Base-by-base conservation (phyloP, 345 rosid species). In the Dipteronia sinensis region DNA sequence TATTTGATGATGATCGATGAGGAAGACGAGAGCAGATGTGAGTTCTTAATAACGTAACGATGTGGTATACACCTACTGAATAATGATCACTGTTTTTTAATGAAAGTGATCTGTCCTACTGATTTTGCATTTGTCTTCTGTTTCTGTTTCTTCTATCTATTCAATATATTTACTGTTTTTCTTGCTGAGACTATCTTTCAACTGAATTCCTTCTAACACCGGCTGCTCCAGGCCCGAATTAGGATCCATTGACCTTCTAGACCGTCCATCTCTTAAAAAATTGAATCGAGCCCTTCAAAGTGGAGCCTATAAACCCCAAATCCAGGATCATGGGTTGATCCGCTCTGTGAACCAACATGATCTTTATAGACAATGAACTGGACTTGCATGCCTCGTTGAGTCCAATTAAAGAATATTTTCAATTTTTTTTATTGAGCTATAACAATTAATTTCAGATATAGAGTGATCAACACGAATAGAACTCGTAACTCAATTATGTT, bases 21-120 rank as follows among this genome's bases (percentile, higher is more conserved):
- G 25, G 68, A 67, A 64, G 76, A 71, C 56, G 22, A 7, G 27
- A 6, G 47, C 59, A 31, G 66, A 62, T 46, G 53, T 17, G 29
- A 62, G 72, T 58, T 49, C 61, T 61, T 61, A n/a, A 67, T 46
- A 55, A 69, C 51, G 56, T 53, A 81, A 78, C 27, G 42, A 65
- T 59, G 22, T 65, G 42, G 73, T 81, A 22, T 79, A 72, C 47
- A 11, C 42, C 10, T 11, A 46, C 59, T 9, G 42, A 25, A 44
- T 19, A 42, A 17, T 63, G 49, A 23, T 27, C 29, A n/a, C 20
- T 6, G 34, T 17, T 63, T 38, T 65, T 42, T 47, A 31, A 31
- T 53, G 19, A 4, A 19, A 53, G 27, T 8, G 44, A 55, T 67
- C 7, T 3, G 22, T 2, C 58, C 73, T 2, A 13, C 15, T 49